Percentiles rank a stretch among this genome's conserved stretches.
phyloP scores from a whole-genome alignment of 2,329 filamentous ascomycete species.

The Penicillium rolfsii region DNA sequence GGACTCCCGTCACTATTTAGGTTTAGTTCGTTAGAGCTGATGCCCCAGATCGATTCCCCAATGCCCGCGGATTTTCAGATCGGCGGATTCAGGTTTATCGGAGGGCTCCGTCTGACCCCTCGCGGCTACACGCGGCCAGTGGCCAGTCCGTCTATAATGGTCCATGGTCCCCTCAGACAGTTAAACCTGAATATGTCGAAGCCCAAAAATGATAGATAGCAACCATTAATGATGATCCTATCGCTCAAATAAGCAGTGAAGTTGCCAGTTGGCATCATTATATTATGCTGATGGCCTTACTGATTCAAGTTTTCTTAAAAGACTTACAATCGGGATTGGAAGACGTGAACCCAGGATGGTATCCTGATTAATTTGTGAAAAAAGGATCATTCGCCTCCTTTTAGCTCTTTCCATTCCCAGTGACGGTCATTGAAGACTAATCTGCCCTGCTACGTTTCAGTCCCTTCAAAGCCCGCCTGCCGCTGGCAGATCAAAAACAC shows the following conservation, averaged over 20 bases:
- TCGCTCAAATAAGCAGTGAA: neutral
- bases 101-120: slow-evolving; percentile 2
- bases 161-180: neutral
- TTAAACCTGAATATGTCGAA: neutral
- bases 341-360: neutral
- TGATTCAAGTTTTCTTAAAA: neutral
- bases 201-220: neutral
- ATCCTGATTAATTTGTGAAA: neutral
- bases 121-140: slow-evolving; percentile 19
- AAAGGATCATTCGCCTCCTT: neutral
- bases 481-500: too few relatives aligned
- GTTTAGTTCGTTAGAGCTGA: slow-evolving; percentile 8
- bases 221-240: neutral
- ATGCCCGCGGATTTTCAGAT: slow-evolving; percentile 18
- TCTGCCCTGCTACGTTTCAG: neutral
- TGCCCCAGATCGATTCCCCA: slow-evolving; percentile 7
- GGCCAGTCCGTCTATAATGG: too few relatives aligned
- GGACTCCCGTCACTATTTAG: slow-evolving; percentile 11
- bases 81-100: slow-evolving; percentile 13
- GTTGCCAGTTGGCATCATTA: neutral
- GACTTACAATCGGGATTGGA: neutral
- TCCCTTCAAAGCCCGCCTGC: neutral
- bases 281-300: neutral
- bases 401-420: neutral
- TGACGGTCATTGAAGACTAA: neutral